Evolutionary conservation across 495 filamentous ascomycete species (phyloP).

Genomic region (Jackrogersella minutella): DNA sequence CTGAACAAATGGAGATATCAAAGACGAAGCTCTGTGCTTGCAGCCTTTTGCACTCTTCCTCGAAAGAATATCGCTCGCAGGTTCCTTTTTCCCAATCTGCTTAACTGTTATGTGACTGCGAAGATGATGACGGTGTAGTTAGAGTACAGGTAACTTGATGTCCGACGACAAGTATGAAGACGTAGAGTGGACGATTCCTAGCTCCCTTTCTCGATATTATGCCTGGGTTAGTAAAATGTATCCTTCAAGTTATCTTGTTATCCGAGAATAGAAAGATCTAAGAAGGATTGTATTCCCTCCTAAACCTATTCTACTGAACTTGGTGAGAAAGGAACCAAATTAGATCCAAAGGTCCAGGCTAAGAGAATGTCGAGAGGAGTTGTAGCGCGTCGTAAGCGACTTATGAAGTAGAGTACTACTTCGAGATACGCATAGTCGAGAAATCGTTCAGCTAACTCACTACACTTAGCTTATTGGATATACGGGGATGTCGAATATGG

Average conservation of each 20-base stretch:
- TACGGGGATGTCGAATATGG: neutral
- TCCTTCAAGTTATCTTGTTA: neutral
- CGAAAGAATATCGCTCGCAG: constrained; percentile 27
- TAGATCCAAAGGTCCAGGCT: neutral
- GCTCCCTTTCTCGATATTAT: constrained; percentile 16
- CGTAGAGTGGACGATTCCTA: constrained; percentile 20
- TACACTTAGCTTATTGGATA: neutral
- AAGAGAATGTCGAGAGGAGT: constrained; percentile 9
- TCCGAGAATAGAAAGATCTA: neutral
- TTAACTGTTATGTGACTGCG: constrained; percentile 22
- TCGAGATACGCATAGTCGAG: constrained; percentile 28
- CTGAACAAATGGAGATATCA: constrained; percentile 47
- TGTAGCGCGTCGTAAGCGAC: constrained; percentile 38
- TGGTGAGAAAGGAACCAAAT: neutral
- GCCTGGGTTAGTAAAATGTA: constrained; percentile 25
- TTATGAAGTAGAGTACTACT: constrained; percentile 14
- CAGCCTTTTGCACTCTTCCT: constrained; percentile 45
- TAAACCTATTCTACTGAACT: neutral
- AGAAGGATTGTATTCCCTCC: constrained; percentile 1
- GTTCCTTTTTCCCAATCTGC: constrained; percentile 22
- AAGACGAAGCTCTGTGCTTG: constrained; percentile 63
- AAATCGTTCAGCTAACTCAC: constrained; percentile 8
- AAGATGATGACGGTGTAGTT: constrained; percentile 17
- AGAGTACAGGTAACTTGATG: constrained; percentile 32
- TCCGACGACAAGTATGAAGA: constrained; percentile 27